Evolutionary conservation across 805 yeast species (phyloP), one percentile per base, ranked within the genome.

Genomic region (Cyberlindnera sargentensis): DNA sequence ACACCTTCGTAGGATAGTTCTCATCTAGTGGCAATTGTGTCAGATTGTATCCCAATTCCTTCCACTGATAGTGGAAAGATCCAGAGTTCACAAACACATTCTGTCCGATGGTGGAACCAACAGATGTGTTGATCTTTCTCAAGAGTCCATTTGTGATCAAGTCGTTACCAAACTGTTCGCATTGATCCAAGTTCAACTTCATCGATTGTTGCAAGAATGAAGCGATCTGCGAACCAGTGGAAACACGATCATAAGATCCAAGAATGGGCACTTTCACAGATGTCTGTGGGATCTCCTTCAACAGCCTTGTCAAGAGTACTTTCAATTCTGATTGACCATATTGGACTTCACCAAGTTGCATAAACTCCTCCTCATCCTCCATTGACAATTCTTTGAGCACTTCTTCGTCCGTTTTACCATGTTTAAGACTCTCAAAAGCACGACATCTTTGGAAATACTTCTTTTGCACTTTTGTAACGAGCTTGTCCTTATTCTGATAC

Each of bases 41-140:
- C 37, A 76, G 66, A 47, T 74, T 78, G 57, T 75, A 84, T 1
- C 85, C 84, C 46, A 71, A 63, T 4, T 80, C 80, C 48, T 78
- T 81, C 95, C 95, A 88, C 62, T 86, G 95, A 57, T 86, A 87
- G 54, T 68, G 72, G 60, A 82, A 78, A 43, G 79, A 82, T 3
- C 88, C 76, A 23, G 88, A 78, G 60, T 84, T 86, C 42, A 82
- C 87, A 62, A 87, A 87, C 41, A 76, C 75, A 36, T 76, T 69
- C 10, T 29, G 25, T 10, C 91, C 90, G 37, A 78, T 78, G 31
- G 80, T 76, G 40, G 78, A 72, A 6, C 91, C 91, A 37, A 84
- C 78, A 30, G 80, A 67, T 31, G 80, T 69, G 27, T 75, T 66
- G 30, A 68, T 59, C 49, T 63, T 64, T 49, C 80, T 71, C 31